A percentile compares a stretch with the other conserved stretches of the same genome.
Conservation (phyloP, 1,284 basidiomycete genomes). For the Ustilago sp. region DNA sequence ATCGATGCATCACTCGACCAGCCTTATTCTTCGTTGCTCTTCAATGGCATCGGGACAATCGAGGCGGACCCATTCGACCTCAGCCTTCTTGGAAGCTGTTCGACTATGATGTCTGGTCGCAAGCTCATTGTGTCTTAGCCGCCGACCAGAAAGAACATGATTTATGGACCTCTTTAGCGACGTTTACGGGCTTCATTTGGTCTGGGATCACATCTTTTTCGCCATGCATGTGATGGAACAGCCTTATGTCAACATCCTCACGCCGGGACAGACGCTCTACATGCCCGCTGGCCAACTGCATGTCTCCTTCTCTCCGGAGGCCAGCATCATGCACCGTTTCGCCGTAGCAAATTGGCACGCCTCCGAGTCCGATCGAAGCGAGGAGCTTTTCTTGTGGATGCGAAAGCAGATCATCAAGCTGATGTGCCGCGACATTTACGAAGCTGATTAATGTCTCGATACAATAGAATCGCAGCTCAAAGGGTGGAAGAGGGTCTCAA, state of each 20-base stretch:
- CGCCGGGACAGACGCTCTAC: neutral
- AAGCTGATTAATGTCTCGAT: neutral
- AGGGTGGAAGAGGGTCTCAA: neutral
- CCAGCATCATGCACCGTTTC: constrained; percentile 5
- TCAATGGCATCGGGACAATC: neutral
- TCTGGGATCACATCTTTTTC: neutral
- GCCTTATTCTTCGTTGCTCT: neutral
- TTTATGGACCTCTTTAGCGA: neutral
- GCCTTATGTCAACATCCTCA: neutral
- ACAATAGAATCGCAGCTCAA: neutral
- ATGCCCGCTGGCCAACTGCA: constrained; percentile 5
- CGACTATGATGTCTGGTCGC: neutral
- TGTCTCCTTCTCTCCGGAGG: constrained; percentile 1
- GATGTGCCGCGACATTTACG: neutral
- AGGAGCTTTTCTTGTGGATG: neutral
- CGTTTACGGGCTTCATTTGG: neutral
- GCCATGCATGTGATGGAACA: neutral
- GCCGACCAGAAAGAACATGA: neutral
- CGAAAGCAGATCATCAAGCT: neutral
- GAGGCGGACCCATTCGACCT: neutral
- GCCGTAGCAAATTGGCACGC: neutral
- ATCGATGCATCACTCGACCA: neutral
- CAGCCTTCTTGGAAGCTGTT: neutral
- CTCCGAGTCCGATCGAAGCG: neutral
- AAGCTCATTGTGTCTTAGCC: constrained; percentile 1